A percentile compares a stretch with the other conserved stretches of the same genome.
These are phyloP conservation scores for Aspergillus campestris DNA, from an alignment of 495 filamentous ascomycete species.

Conservation along the genomic window DNA sequence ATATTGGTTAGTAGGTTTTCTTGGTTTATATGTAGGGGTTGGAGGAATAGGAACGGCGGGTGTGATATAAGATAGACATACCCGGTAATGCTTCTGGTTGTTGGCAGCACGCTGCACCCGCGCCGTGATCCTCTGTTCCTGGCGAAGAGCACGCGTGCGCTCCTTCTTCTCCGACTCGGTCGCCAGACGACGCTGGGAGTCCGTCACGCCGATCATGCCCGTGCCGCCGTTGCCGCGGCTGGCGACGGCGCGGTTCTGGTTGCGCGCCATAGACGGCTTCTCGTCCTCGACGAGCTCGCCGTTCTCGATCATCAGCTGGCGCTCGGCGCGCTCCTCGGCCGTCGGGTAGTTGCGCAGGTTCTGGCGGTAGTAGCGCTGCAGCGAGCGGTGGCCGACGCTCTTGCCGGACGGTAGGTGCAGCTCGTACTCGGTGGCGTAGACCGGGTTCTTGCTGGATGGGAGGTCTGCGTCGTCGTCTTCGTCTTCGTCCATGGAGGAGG, in stretches of 20 bases:
- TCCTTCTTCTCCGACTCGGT: slow-evolving; percentile 56
- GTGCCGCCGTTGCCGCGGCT: slow-evolving; percentile 61
- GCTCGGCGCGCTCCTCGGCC: slow-evolving; percentile 47
- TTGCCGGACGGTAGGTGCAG: slow-evolving; percentile 87
- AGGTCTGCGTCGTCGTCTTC: slow-evolving; percentile 11
- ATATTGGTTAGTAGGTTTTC: slow-evolving; percentile 10
- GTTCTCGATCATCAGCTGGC: slow-evolving; percentile 39
- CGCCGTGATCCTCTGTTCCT: slow-evolving; percentile 49
- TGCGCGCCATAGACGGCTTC: slow-evolving; percentile 25
- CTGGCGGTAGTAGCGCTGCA: slow-evolving; percentile 82
- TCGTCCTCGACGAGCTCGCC: slow-evolving; percentile 40
- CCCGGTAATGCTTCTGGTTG: slow-evolving; percentile 70
- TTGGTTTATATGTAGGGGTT: too few relatives aligned
- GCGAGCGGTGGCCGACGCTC: slow-evolving; percentile 82
- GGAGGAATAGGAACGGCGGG: not conserved
- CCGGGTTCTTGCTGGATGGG: slow-evolving; percentile 39
- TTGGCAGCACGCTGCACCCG: slow-evolving; percentile 57
- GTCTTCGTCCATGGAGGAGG: slow-evolving; percentile 63
- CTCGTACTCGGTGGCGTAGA: slow-evolving; percentile 83
- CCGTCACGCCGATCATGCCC: slow-evolving; percentile 67
- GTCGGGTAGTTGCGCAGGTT: slow-evolving; percentile 79
- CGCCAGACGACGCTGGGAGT: slow-evolving; percentile 61
- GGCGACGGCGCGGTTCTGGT: slow-evolving; percentile 51
- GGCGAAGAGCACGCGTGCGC: slow-evolving; percentile 50
- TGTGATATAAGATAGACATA: slow-evolving; percentile 24